These are phyloP conservation scores for Asterophora lycoperdoides DNA, from an alignment of 768 basidiomycete species.

Conservation along the genomic window DNA sequence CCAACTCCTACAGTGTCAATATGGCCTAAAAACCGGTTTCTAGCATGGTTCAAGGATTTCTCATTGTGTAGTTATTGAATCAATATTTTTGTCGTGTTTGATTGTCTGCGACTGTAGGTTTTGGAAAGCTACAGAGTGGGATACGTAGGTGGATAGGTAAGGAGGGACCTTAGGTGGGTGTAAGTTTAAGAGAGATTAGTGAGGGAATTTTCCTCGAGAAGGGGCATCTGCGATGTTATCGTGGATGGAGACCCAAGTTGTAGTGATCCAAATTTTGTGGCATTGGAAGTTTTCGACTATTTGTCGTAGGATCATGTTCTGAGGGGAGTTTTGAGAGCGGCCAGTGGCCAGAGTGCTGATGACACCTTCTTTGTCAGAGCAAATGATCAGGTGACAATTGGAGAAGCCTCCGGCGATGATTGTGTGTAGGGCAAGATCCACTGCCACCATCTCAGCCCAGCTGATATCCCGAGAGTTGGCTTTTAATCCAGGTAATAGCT, in stretches of 20 bases:
- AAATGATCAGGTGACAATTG: conserved; percentile 25
- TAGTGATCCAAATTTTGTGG: conserved; percentile 23
- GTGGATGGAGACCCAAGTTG: conserved; percentile 21
- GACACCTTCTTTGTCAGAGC: conserved; percentile 34
- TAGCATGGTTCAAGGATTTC: too few species aligned
- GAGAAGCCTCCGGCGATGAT: conserved; percentile 18
- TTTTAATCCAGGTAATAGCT: too few species aligned
- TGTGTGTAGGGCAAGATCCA: conserved; percentile 31
- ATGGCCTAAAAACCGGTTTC: too few species aligned
- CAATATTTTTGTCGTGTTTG: too few species aligned
- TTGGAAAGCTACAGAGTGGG: too few species aligned
- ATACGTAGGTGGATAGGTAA: too few species aligned
- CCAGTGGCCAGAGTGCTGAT: conserved; percentile 22
- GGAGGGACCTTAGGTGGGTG: too few species aligned
- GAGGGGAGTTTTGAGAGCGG: conserved; percentile 24
- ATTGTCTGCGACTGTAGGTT: too few species aligned
- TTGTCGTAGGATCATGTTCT: too few species aligned
- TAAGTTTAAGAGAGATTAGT: neutral
- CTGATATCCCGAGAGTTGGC: conserved; percentile 27
- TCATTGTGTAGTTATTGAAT: too few species aligned
- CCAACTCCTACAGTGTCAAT: too few species aligned
- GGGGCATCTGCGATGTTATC: conserved; percentile 12
- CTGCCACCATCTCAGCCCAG: conserved; percentile 41
- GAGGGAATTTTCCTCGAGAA: conserved; percentile 17
- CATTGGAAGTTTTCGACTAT: conserved; percentile 21